Evolutionary conservation across 2,329 filamentous ascomycete genomes (phyloP).

Genomic region (Pyrenophora tritici-repentis): DNA sequence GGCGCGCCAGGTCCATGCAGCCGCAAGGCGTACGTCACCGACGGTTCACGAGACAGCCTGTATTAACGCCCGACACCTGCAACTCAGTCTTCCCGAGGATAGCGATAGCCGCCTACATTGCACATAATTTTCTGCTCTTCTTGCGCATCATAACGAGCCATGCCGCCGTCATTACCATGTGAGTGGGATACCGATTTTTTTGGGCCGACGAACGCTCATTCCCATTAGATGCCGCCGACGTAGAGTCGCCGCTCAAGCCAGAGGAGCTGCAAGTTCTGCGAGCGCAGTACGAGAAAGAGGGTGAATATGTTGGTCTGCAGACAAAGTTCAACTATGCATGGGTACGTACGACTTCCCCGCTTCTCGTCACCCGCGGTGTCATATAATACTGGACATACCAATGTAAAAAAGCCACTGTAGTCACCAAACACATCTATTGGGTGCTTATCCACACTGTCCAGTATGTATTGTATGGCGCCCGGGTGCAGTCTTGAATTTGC

Average conservation of each 20-base stretch:
- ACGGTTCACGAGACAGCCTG: conserved; percentile 28
- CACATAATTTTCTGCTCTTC: neutral
- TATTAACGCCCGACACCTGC: conserved; percentile 3
- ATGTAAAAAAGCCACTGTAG: too few species aligned
- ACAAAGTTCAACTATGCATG: conserved; percentile 99
- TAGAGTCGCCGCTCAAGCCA: conserved; percentile 90
- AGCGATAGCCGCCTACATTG: neutral
- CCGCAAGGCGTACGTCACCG: conserved; percentile 45
- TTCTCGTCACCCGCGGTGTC: too few species aligned
- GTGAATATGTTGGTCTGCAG: conserved; percentile 93
- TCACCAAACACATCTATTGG: too few species aligned
- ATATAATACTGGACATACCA: too few species aligned
- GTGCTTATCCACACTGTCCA: too few species aligned
- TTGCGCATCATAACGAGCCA: conserved; percentile 16
- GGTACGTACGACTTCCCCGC: conserved; percentile 68
- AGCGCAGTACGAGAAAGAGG: conserved; percentile 95
- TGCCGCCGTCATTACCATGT: conserved; percentile 48
- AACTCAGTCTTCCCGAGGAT: neutral
- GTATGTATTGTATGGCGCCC: too few species aligned
- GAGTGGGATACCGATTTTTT: conserved; percentile 21
- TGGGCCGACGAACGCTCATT: conserved; percentile 29
- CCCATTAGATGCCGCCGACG: conserved; percentile 86
- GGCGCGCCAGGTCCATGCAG: conserved; percentile 14
- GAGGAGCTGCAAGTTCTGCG: conserved; percentile 92
- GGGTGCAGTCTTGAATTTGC: neutral